These are phyloP conservation scores for Agrocybe pediades DNA, from an alignment of 768 basidiomycete species.

Conservation along the genomic window DNA sequence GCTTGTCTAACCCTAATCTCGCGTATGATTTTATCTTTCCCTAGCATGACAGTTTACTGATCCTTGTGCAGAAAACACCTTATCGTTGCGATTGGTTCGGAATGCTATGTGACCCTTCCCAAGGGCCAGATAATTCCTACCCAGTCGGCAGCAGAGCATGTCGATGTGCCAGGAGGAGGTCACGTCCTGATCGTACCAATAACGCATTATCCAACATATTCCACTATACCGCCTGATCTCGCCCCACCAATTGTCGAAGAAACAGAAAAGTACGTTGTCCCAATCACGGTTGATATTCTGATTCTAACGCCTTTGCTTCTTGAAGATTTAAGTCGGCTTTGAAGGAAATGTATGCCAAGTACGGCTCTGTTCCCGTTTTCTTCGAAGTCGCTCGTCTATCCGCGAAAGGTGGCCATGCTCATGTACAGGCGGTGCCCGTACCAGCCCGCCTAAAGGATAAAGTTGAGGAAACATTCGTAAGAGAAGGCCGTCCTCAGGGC, in stretches of 20 bases:
- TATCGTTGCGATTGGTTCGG: constrained; percentile 89
- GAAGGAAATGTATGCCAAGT: constrained; percentile 67
- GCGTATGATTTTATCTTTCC: constrained; percentile 50
- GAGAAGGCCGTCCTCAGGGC: constrained; percentile 66
- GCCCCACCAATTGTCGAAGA: constrained; percentile 77
- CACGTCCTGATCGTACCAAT: constrained; percentile 95
- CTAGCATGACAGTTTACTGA: not conserved
- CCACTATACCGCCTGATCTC: constrained; percentile 79
- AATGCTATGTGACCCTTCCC: constrained; percentile 94
- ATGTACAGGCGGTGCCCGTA: constrained; percentile 84
- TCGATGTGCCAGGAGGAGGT: constrained; percentile 87
- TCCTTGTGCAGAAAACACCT: constrained; percentile 76
- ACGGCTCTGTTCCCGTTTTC: constrained; percentile 67
- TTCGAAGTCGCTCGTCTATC: constrained; percentile 88
- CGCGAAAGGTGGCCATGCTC: constrained; percentile 91
- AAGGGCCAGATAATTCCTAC: constrained; percentile 95
- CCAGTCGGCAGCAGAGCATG: constrained; percentile 49
- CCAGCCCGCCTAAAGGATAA: constrained; percentile 61
- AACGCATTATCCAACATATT: constrained; percentile 88
- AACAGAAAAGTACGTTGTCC: constrained; percentile 60
- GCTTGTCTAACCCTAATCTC: constrained; percentile 90
- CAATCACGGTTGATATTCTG: not conserved
- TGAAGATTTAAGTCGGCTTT: constrained; percentile 80
- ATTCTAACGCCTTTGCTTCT: constrained; percentile 1
- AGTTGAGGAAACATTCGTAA: constrained; percentile 71